Base-by-base conservation (phyloP, 2,329 filamentous ascomycete species). In the Myriosclerotinia duriaeana region DNA sequence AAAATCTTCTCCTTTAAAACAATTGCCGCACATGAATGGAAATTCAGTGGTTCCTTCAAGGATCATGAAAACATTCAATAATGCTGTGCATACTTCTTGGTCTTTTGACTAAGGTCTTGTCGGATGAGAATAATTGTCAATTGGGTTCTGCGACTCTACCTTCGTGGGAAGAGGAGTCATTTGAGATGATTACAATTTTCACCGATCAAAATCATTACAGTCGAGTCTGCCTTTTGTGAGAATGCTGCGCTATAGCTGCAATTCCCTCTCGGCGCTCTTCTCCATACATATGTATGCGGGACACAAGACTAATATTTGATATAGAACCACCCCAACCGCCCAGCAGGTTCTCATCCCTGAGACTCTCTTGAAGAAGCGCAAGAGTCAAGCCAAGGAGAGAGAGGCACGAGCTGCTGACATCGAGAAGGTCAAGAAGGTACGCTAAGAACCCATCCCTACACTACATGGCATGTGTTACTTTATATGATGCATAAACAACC, bases 361-460 rank as follows among this genome's bases (percentile, higher is more conserved):
- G 92, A 99, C 95, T 78, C 92, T 99, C 79, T 89, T 99, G 82
- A 99, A 99, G 91, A 99, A 99, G 92, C 92, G 95, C 86, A 99
- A 99, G 93, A 92, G 88, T 82, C 94, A 97, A 85, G 95, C 99
- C 89, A 97, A 97, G 89, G 93, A 93, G 81, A 91, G 93, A 81
- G 93, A 95, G 81, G 91, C 94, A 84, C 90, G 89, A 80, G 82
- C 86, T 75, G 86, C 90, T 73, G 91, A 91, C 78, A 81, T 88
- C 74, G 87, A 93, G 83, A 91, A 96, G 87, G 91, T 89, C 83
- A 95, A 95, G 86, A 87, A 92, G 86, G 95, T 98, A 67, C 65
- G 69, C 71, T 65, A 67, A 2, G 9, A 26, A 20, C 8, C 34
- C 5, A 38, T 5, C 5, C 20, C n/a, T 22, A 50, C 12, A 20